These are phyloP conservation scores for Cairneyella variabilis DNA, from an alignment of 495 filamentous ascomycete species.

Conservation along the genomic window DNA sequence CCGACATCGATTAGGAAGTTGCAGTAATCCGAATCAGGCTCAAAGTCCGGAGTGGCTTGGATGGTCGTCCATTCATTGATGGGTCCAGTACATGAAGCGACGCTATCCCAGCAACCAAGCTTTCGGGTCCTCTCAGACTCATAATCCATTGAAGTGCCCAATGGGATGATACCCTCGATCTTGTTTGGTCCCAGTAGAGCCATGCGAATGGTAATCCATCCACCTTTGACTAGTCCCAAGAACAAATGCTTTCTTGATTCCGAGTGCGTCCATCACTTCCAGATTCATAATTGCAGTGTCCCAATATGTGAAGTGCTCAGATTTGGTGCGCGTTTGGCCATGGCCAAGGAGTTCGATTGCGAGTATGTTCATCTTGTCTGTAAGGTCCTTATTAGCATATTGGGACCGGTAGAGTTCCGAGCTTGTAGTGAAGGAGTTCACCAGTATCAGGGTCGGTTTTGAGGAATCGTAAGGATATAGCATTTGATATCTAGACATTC, in stretches of 20 bases:
- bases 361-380: conserved; percentile 42
- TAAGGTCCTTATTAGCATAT: conserved; percentile 43
- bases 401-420: conserved; percentile 47
- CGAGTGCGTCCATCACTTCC: conserved; percentile 43
- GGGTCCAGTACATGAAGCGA: conserved; percentile 34
- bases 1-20: conserved; percentile 53
- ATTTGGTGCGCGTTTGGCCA: conserved; percentile 37
- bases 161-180: conserved; percentile 54
- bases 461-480: conserved; percentile 36
- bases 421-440: conserved; percentile 56
- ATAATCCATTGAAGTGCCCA: conserved; percentile 60
- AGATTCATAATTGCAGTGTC: conserved; percentile 47
- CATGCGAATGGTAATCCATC: conserved; percentile 58
- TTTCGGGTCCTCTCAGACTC: conserved; percentile 49
- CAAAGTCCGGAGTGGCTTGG: conserved; percentile 45
- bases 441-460: conserved; percentile 55
- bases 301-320: conserved; percentile 52
- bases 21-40: conserved; percentile 47
- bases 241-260: conserved; percentile 51
- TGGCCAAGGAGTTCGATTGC: conserved; percentile 54
- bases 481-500: conserved; percentile 11
- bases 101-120: conserved; percentile 57
- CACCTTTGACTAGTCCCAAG: conserved; percentile 61
- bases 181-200: conserved; percentile 45
- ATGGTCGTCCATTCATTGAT: conserved; percentile 44